Evolutionary conservation across 2,329 filamentous ascomycete species (phyloP).

Genomic region (Cadophora sp.): DNA sequence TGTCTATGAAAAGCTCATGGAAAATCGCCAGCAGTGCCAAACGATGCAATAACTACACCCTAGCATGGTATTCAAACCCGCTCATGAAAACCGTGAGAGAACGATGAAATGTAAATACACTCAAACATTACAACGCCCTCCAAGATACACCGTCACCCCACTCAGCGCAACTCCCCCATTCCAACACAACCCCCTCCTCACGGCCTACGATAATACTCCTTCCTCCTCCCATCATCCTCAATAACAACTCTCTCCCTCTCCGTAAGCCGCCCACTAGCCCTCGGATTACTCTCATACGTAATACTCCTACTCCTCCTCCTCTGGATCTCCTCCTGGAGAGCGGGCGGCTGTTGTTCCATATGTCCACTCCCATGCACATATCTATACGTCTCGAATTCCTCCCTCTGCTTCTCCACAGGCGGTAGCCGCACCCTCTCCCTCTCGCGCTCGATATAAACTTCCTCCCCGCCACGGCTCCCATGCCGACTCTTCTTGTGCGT

Average conservation of each 20-base stretch:
- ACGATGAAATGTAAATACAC: neutral
- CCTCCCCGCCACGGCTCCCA: constrained; percentile 29
- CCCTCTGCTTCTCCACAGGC: constrained; percentile 16
- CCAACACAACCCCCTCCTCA: constrained; percentile 1
- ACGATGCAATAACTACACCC: neutral
- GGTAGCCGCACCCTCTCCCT: constrained; percentile 30
- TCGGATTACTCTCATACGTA: constrained; percentile 38
- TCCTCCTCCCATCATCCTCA: constrained; percentile 40
- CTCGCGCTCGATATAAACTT: constrained; percentile 42
- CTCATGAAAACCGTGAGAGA: neutral
- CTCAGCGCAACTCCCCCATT: neutral
- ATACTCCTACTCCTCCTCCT: constrained; percentile 38
- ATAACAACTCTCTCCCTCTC: constrained; percentile 39
- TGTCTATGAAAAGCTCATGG: neutral
- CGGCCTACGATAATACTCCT: constrained; percentile 39
- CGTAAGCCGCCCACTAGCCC: constrained; percentile 32
- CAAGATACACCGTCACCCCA: neutral
- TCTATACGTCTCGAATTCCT: constrained; percentile 35
- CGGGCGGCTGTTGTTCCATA: constrained; percentile 19
- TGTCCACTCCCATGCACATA: constrained; percentile 34
- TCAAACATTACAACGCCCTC: neutral
- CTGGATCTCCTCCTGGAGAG: constrained; percentile 22
- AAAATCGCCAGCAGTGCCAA: neutral
- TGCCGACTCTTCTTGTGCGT: constrained; percentile 26
- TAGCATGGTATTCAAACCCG: neutral